These are phyloP conservation scores for Biancaea sappan DNA, from an alignment of 306 rosid genomes.

Conservation along the genomic window DNA sequence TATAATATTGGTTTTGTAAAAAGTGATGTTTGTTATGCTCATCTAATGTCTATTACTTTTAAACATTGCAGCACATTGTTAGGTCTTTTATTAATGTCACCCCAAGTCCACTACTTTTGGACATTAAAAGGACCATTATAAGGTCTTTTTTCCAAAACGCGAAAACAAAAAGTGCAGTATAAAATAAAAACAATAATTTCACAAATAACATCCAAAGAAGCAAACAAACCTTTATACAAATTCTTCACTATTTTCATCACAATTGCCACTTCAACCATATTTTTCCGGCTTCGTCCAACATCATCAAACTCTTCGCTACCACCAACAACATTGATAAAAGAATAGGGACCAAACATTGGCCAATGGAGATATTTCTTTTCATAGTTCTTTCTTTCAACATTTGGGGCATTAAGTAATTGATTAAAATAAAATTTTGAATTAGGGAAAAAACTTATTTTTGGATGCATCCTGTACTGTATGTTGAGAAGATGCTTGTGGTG, in stretches of 20 bases:
- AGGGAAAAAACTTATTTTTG: constrained; percentile 72
- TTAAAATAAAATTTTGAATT: constrained; percentile 57
- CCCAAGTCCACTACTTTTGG: too few species aligned
- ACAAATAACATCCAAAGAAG: neutral
- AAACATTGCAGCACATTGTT: neutral
- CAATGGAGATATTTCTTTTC: constrained; percentile 56
- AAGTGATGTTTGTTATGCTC: neutral
- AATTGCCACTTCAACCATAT: constrained; percentile 71
- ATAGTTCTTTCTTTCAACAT: constrained; percentile 47
- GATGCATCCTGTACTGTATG: constrained; percentile 86
- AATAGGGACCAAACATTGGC: constrained; percentile 73
- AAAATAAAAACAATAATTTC: neutral
- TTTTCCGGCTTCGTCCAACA: constrained; percentile 66
- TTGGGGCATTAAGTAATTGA: constrained; percentile 59
- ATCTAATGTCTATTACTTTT: neutral
- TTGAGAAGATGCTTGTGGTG: constrained; percentile 60
- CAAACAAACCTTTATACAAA: constrained; percentile 57
- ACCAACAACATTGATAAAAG: constrained; percentile 67
- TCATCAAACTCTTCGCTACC: constrained; percentile 78
- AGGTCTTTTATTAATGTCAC: too few species aligned
- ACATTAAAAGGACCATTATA: neutral
- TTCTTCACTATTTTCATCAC: constrained; percentile 52
- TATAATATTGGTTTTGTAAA: too few species aligned
- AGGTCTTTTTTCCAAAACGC: neutral
- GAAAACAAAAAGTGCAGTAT: neutral